phyloP scores from a whole-genome alignment of 257 asterid species.

The Solanum paucissectum region DNA sequence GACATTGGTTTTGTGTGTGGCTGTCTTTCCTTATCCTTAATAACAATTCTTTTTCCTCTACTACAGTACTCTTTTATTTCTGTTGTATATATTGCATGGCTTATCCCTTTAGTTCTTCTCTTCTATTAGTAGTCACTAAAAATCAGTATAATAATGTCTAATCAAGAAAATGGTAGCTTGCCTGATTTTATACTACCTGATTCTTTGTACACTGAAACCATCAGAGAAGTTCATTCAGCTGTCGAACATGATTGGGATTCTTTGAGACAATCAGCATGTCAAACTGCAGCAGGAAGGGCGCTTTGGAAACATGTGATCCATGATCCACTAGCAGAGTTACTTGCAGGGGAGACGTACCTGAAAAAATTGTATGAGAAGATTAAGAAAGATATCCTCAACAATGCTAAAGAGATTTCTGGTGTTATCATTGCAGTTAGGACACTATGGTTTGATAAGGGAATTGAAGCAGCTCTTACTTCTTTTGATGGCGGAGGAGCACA shows the following conservation, averaged over 20 bases:
- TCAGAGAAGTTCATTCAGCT: slow-evolving; percentile 47
- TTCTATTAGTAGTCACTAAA: slow-evolving; percentile 15
- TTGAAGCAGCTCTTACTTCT: slow-evolving; percentile 70
- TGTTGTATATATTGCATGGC: slow-evolving; percentile 18
- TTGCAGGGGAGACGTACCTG: slow-evolving; percentile 76
- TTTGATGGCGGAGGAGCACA: slow-evolving; percentile 63
- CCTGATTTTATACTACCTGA: slow-evolving; percentile 45
- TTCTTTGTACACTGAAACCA: slow-evolving; percentile 32
- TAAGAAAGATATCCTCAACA: slow-evolving; percentile 61
- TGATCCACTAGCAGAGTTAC: slow-evolving; percentile 79
- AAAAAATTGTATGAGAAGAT: slow-evolving; percentile 68
- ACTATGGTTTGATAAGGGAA: slow-evolving; percentile 81
- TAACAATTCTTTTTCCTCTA: slow-evolving; percentile 1
- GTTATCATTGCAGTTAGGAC: slow-evolving; percentile 88
- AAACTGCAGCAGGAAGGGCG: slow-evolving; percentile 93
- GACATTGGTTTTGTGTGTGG: slow-evolving; percentile 73
- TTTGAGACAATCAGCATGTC: slow-evolving; percentile 68
- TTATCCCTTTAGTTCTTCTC: slow-evolving; percentile 36
- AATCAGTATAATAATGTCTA: slow-evolving; percentile 37
- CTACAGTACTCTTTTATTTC: slow-evolving; percentile 6
- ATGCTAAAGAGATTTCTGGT: slow-evolving; percentile 81
- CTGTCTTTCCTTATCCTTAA: slow-evolving; percentile 84
- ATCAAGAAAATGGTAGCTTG: slow-evolving; percentile 34
- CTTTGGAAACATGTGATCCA: slow-evolving; percentile 69
- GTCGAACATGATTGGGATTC: slow-evolving; percentile 70